Conservation (phyloP, 495 filamentous ascomycete genomes). For the Daldinia decipiens region DNA sequence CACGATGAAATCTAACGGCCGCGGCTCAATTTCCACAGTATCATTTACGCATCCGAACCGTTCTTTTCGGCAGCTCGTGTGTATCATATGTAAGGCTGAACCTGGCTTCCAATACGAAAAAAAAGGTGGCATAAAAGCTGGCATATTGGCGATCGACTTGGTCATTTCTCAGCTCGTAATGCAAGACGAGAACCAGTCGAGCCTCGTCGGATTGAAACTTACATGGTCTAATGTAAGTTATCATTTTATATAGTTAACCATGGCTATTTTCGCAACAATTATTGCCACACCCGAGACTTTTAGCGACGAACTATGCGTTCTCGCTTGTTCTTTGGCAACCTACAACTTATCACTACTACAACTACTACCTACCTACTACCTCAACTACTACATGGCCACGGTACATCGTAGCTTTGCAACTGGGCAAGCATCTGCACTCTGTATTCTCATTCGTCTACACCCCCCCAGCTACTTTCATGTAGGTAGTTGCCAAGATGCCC, state of each 20-base stretch:
- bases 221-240: not conserved
- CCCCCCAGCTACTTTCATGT: slow-evolving; percentile 19
- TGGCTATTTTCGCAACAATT: slow-evolving; percentile 11
- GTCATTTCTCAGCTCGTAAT: slow-evolving; percentile 6
- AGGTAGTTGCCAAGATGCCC: slow-evolving; percentile 18
- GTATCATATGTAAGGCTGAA: slow-evolving; percentile 38
- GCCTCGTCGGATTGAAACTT: slow-evolving; percentile 2
- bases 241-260: not conserved
- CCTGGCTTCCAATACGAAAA: slow-evolving; percentile 27
- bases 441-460: slow-evolving; percentile 21
- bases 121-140: not conserved
- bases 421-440: slow-evolving; percentile 5
- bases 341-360: not conserved
- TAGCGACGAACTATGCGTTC: slow-evolving; percentile 33
- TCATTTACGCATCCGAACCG: slow-evolving; percentile 15
- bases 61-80: slow-evolving; percentile 9
- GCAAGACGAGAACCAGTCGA: slow-evolving; percentile 3
- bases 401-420: slow-evolving; percentile 13
- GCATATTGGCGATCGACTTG: not conserved
- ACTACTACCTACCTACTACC: not conserved
- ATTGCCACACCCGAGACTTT: slow-evolving; percentile 39
- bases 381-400: not conserved
- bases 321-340: slow-evolving; percentile 11
- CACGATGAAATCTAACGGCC: slow-evolving; percentile 26
- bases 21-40: slow-evolving; percentile 29